Percentiles rank a stretch among this genome's conserved stretches.
Conservation (phyloP, 164 flowering plant species). For the Pachysandra terminalis region DNA sequence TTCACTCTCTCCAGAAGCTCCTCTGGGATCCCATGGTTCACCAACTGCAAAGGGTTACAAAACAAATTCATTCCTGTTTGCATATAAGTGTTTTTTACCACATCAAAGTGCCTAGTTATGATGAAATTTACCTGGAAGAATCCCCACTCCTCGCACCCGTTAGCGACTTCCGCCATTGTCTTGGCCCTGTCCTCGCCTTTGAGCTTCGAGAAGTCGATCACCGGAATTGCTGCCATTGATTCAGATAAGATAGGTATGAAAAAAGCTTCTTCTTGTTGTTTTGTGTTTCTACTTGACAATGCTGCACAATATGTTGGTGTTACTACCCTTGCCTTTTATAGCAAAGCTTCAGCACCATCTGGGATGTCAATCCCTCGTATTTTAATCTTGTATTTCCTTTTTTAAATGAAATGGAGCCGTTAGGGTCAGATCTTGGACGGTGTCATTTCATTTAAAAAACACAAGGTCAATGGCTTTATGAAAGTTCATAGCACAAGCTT, state of each 20-base stretch:
- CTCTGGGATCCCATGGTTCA: conserved; percentile 81
- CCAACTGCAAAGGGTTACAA: conserved; percentile 41
- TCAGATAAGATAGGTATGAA: background rate
- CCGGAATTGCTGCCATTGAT: conserved; percentile 77
- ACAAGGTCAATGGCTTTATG: conserved; percentile 18
- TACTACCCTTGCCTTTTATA: conserved; percentile 24
- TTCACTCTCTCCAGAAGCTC: conserved; percentile 86
- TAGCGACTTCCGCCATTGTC: conserved; percentile 57
- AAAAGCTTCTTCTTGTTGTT: background rate
- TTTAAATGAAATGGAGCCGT: conserved; percentile 16
- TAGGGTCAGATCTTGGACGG: conserved; percentile 32
- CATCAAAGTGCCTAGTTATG: background rate
- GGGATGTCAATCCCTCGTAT: conserved; percentile 24
- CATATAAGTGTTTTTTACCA: too few species aligned
- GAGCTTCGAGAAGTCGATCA: conserved; percentile 84
- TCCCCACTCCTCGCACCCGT: conserved; percentile 81
- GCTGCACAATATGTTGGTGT: background rate
- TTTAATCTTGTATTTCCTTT: background rate
- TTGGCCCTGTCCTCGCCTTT: conserved; percentile 61
- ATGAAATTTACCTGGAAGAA: conserved; percentile 66
- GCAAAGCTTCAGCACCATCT: conserved; percentile 20
- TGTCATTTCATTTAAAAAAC: conserved; percentile 12
- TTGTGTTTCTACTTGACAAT: background rate
- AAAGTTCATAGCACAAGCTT: background rate
- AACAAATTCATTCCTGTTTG: too few species aligned